Percentiles rank a stretch among this genome's conserved stretches.
Evolutionary conservation across 805 yeast genomes (phyloP).

Genomic region (Lipomyces chichibuensis): DNA sequence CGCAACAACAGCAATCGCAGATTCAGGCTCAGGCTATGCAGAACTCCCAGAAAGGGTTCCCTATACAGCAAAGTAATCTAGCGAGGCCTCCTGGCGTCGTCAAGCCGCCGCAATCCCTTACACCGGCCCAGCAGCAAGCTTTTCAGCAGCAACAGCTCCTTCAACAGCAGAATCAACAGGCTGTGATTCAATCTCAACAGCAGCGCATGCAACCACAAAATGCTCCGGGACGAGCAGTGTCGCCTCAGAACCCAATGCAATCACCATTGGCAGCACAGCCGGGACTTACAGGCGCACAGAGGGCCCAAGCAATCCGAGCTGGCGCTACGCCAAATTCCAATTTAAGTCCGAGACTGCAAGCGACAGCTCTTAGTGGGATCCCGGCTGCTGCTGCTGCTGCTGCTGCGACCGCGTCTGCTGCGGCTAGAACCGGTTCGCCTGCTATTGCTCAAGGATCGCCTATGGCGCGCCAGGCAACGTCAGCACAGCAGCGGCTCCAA

Average conservation of each 20-base stretch:
- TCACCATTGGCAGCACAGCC: conserved; percentile 18
- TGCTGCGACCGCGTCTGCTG: conserved; percentile 5
- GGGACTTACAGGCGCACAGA: conserved; percentile 9
- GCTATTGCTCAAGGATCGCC: conserved; percentile 21
- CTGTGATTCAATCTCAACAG: conserved; percentile 12
- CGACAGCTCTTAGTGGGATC: conserved; percentile 14
- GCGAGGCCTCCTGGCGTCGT: background rate
- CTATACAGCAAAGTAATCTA: conserved; percentile 18
- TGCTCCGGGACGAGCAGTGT: conserved; percentile 23
- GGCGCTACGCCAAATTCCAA: conserved; percentile 14
- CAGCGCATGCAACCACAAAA: conserved; percentile 29
- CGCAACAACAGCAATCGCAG: conserved; percentile 23
- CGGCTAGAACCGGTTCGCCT: conserved; percentile 11
- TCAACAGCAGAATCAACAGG: conserved; percentile 25
- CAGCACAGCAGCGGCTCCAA: conserved; percentile 31
- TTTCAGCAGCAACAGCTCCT: conserved; percentile 30
- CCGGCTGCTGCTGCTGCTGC: conserved; percentile 8
- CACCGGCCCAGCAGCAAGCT: conserved; percentile 28
- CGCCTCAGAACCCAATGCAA: conserved; percentile 24
- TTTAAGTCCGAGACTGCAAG: conserved; percentile 23
- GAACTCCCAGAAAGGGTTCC: conserved; percentile 15
- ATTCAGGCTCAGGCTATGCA: conserved; percentile 26
- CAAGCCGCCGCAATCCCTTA: conserved; percentile 15
- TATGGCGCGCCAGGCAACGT: conserved; percentile 29
- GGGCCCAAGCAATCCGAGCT: conserved; percentile 21